Conservation (phyloP, 176 grass and related monocot species). For the Canna indica region DNA sequence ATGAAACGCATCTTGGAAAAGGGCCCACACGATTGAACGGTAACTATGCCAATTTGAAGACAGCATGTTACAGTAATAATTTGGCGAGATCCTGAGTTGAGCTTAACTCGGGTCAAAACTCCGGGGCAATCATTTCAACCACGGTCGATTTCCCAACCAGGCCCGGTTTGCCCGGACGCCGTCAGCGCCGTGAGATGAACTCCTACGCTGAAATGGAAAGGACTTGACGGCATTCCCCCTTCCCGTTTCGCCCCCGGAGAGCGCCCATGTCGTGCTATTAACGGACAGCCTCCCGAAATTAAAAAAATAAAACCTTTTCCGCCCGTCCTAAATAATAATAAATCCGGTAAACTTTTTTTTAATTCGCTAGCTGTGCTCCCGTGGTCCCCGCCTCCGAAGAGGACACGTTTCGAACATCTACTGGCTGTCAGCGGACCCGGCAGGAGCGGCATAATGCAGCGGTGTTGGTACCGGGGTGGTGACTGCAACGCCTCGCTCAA, state of each 20-base stretch:
- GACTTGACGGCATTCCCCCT: background rate
- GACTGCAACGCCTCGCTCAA: background rate
- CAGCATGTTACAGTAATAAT: background rate
- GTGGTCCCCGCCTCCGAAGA: background rate
- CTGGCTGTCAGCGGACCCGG: background rate
- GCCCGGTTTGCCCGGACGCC: background rate
- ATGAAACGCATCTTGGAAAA: too few relatives aligned
- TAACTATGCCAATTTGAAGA: background rate
- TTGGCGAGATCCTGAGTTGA: background rate
- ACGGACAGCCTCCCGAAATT: constrained; percentile 2
- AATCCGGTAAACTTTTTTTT: background rate
- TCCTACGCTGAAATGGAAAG: background rate
- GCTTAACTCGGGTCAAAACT: constrained; percentile 11
- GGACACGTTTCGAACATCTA: background rate
- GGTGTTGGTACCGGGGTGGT: background rate
- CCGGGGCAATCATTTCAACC: constrained; percentile 11
- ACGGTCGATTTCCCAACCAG: constrained; percentile 6
- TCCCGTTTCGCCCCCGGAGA: constrained; percentile 11
- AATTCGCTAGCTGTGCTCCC: background rate
- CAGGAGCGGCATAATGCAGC: background rate
- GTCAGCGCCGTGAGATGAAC: background rate
- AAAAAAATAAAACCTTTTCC: constrained; percentile 3
- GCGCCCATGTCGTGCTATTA: constrained; percentile 15
- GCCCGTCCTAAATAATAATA: background rate
- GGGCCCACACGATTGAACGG: background rate